Conservation (phyloP, 495 filamentous ascomycete species). For the Penicillium roqueforti region DNA sequence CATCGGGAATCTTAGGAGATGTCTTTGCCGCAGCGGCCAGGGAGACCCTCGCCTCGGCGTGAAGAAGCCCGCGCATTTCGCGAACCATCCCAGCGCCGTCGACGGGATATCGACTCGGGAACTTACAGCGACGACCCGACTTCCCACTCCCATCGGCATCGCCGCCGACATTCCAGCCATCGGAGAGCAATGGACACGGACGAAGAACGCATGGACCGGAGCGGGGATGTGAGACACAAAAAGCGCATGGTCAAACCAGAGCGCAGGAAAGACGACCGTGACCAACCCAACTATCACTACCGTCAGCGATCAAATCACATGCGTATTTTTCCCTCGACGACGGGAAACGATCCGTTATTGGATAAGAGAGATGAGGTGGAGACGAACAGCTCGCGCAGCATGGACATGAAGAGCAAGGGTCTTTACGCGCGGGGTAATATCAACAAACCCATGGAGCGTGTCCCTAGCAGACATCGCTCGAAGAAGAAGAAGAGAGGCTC, state of each 20-base stretch:
- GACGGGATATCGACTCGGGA: constrained; percentile 63
- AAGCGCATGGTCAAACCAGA: constrained; percentile 85
- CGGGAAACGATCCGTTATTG: constrained; percentile 81
- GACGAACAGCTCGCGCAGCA: constrained; percentile 52
- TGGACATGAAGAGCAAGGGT: constrained; percentile 48
- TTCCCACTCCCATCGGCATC: constrained; percentile 32
- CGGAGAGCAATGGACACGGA: constrained; percentile 33
- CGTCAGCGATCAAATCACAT: constrained; percentile 75
- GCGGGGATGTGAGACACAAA: constrained; percentile 54
- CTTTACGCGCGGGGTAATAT: constrained; percentile 38
- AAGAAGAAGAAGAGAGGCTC: constrained; percentile 49
- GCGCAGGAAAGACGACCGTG: constrained; percentile 69
- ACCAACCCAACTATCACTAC: constrained; percentile 93
- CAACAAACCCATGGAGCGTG: constrained; percentile 48
- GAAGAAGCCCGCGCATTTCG: constrained; percentile 59
- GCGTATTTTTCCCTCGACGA: constrained; percentile 81
- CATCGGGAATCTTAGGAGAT: constrained; percentile 29
- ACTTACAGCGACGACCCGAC: constrained; percentile 45
- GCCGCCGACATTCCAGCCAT: constrained; percentile 34
- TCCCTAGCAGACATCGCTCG: constrained; percentile 38
- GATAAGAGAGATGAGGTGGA: constrained; percentile 60
- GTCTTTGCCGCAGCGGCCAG: constrained; percentile 66
- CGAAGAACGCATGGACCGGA: constrained; percentile 37
- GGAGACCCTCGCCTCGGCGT: constrained; percentile 52
- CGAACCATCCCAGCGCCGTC: constrained; percentile 65